Percentiles rank a stretch among this genome's conserved stretches.
These are phyloP conservation scores for Fusarium sp. DNA, from an alignment of 2,329 filamentous ascomycete genomes.

Conservation along the genomic window DNA sequence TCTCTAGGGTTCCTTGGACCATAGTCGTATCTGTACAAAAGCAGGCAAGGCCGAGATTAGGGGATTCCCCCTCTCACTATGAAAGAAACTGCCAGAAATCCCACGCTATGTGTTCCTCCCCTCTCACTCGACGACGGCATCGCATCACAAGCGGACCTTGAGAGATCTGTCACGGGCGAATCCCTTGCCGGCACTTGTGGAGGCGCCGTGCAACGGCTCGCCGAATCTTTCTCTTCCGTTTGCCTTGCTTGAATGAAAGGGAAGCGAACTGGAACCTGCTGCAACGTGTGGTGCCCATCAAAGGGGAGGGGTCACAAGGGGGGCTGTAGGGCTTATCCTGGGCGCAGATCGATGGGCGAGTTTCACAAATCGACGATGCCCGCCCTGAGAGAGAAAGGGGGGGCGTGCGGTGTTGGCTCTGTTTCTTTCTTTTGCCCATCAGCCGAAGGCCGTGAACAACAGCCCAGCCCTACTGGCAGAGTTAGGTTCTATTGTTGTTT, in stretches of 20 bases:
- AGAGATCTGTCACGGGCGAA: slow-evolving; percentile 6
- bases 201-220: slow-evolving; percentile 23
- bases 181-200: slow-evolving; percentile 24
- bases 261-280: slow-evolving; percentile 8
- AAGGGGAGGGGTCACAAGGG: neutral
- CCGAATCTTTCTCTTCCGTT: slow-evolving; percentile 21
- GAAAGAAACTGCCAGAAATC: neutral
- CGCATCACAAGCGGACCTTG: neutral
- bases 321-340: slow-evolving; percentile 32
- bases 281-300: neutral
- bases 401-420: slow-evolving; percentile 19
- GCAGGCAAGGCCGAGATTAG: slow-evolving; percentile 11
- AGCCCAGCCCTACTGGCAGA: neutral
- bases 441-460: slow-evolving; percentile 6
- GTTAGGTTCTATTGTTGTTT: neutral
- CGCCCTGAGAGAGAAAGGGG: slow-evolving; percentile 1
- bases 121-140: neutral
- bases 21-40: neutral
- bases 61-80: neutral
- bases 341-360: slow-evolving; percentile 33
- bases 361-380: slow-evolving; percentile 24
- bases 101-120: neutral
- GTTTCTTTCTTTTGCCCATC: slow-evolving; percentile 10
- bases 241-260: neutral
- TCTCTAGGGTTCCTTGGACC: neutral